Conservation (phyloP, 1,139 yeast species). For the Yamadazyma jaroonii region DNA sequence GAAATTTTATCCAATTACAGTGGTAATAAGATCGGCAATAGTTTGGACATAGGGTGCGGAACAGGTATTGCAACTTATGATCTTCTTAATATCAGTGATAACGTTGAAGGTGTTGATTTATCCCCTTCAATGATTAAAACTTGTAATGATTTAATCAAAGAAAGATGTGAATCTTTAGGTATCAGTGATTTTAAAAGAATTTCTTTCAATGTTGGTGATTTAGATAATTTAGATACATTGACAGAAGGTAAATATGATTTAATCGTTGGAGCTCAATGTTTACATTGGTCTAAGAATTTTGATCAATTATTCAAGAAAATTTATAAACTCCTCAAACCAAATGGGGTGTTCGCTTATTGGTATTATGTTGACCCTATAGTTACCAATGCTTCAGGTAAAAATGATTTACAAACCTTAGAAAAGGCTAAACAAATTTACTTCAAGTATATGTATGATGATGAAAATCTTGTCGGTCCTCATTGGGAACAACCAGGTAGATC, state of each 20-base stretch:
- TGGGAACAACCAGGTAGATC: conserved; percentile 48
- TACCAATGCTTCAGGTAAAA: conserved; percentile 18
- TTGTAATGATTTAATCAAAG: conserved; percentile 22
- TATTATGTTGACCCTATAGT: conserved; percentile 41
- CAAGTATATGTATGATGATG: conserved; percentile 37
- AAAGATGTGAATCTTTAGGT: conserved; percentile 25
- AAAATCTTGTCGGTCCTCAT: conserved; percentile 35
- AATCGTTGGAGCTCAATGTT: conserved; percentile 45
- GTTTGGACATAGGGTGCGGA: conserved; percentile 38
- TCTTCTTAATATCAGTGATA: conserved; percentile 26
- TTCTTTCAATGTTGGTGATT: conserved; percentile 32
- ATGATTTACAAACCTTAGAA: conserved; percentile 15
- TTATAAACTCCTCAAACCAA: conserved; percentile 29
- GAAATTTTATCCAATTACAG: conserved; percentile 32
- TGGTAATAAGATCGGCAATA: conserved; percentile 15
- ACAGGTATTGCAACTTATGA: conserved; percentile 38
- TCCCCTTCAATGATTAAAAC: conserved; percentile 32
- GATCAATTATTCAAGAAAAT: conserved; percentile 27
- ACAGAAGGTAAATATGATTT: conserved; percentile 25
- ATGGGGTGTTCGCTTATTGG: conserved; percentile 44
- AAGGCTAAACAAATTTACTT: conserved; percentile 25
- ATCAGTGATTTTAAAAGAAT: conserved; percentile 25
- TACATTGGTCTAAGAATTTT: conserved; percentile 45
- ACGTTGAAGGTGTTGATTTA: conserved; percentile 31
- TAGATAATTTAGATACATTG: conserved; percentile 28